A percentile compares a stretch with the other conserved stretches of the same genome.
Evolutionary conservation across 176 grass and related monocot species (phyloP).

Genomic region (Typha latifolia): DNA sequence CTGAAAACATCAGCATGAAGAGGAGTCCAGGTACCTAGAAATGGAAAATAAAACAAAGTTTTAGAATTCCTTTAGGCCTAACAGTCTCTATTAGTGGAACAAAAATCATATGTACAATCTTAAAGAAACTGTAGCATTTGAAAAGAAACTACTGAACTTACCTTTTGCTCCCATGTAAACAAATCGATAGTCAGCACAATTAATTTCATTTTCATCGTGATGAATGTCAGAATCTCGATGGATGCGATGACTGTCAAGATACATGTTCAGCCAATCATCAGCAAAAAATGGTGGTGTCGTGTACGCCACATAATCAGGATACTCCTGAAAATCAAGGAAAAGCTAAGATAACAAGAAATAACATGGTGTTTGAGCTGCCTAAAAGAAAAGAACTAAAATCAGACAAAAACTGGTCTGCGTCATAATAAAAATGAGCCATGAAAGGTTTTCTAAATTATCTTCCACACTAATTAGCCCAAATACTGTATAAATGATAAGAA

Average conservation of each 20-base stretch:
- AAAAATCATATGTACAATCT: too few relatives aligned
- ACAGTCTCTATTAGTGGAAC: too few relatives aligned
- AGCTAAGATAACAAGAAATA: constrained; percentile 3
- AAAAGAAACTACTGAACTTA: constrained; percentile 21
- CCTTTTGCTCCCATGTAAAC: constrained; percentile 95
- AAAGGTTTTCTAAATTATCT: neutral
- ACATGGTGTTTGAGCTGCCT: constrained; percentile 11
- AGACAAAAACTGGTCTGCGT: neutral
- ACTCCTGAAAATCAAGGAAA: constrained; percentile 55
- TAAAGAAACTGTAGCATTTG: neutral
- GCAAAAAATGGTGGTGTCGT: constrained; percentile 61
- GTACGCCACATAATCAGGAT: constrained; percentile 81
- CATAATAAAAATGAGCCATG: neutral
- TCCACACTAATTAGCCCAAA: too few relatives aligned
- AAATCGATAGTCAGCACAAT: constrained; percentile 95
- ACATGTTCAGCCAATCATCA: constrained; percentile 94
- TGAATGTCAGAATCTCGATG: constrained; percentile 84
- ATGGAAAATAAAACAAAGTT: neutral
- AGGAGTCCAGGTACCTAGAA: constrained; percentile 89
- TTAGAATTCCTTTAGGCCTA: neutral
- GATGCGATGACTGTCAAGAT: constrained; percentile 81
- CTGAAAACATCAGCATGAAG: constrained; percentile 95
- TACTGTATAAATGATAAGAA: too few relatives aligned
- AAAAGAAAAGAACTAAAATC: neutral
- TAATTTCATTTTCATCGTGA: constrained; percentile 80